Base-by-base conservation (phyloP, 768 basidiomycete genomes). In the Termitomyces eurrhizus region DNA sequence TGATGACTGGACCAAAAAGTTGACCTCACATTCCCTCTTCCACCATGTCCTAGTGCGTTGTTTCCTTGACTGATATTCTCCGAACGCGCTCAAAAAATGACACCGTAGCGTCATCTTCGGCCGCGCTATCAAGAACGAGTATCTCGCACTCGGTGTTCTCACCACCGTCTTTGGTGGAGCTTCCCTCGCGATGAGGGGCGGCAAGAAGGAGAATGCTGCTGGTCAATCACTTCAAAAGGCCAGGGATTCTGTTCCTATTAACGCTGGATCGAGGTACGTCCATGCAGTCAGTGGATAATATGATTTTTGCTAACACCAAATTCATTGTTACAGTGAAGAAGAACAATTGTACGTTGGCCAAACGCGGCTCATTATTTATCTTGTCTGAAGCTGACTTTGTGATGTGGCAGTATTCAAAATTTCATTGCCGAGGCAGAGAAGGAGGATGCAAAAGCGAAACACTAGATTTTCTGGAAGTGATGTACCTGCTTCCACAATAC, bases 391-490 rank as follows among this genome's bases (percentile, higher is more conserved):
- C 66, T 69, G 69, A 73, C 68, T 73, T 67, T 71, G 59, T 68
- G 76, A 74, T 61, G 73, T 77, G 68, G 80, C 77, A 93, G 92
- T 71, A 91, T 93, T 76, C 79, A 82, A 72, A 86, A 86, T 53
- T 93, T 90, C 70, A 83, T 93, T 62, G 85, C 83, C 58, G 90
- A 92, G 70, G 91, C 92, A 51, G 92, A 93, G 80, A 91, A 89
- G 75, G 88, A 84, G 71, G 75, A 70, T 24, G 62, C 83, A 64
- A 81, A 82, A 67, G 63, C 84, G 64, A 81, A 83, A 69, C 82
- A 83, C 69, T 83, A 74, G 69, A 62, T 9, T 52, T 46, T 56
- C 46, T 32, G 46, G 29, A 24, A 42, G 46, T 56, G 45, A 56
- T 64, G 42, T 67, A 49, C 49, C 54, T 57, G 57, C 36, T 29